These are phyloP conservation scores for Acer saccharum DNA, from an alignment of 345 rosid genomes.

Conservation along the genomic window DNA sequence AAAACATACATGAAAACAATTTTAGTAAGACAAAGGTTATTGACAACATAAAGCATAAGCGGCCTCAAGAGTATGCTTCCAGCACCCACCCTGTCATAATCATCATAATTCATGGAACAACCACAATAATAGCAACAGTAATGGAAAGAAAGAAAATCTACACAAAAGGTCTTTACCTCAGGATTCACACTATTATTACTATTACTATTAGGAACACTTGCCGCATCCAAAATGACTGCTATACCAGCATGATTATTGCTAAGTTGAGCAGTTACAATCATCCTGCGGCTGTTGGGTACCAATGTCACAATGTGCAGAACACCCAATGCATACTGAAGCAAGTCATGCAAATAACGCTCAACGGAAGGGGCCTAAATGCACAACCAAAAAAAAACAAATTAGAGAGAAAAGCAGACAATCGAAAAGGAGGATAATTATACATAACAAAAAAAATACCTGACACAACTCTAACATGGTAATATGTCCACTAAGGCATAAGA, in stretches of 20 bases:
- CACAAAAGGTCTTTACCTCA: conserved; percentile 56
- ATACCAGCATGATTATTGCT: conserved; percentile 91
- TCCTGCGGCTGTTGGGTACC: conserved; percentile 83
- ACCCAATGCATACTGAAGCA: conserved; percentile 97
- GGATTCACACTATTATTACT: conserved; percentile 54
- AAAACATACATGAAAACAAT: conserved; percentile 27
- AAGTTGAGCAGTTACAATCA: conserved; percentile 78
- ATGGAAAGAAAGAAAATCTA: not conserved
- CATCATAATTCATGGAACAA: conserved; percentile 1
- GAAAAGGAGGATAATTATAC: not conserved
- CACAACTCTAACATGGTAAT: conserved; percentile 90
- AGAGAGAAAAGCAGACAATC: conserved; percentile 4
- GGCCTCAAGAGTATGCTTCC: conserved; percentile 15
- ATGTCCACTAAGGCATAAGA: conserved; percentile 78
- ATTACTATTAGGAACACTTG: conserved; percentile 74
- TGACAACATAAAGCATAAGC: conserved; percentile 11
- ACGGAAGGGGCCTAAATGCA: conserved; percentile 87
- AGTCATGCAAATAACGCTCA: conserved; percentile 93
- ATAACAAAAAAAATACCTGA: conserved; percentile 55
- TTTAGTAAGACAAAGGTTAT: conserved; percentile 19
- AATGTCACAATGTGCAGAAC: conserved; percentile 89
- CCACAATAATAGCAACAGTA: conserved; percentile 10
- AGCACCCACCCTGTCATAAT: not conserved
- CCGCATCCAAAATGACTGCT: conserved; percentile 93
- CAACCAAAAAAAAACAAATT: conserved; percentile 23